Percentiles rank a stretch among this genome's conserved stretches.
phyloP scores from a whole-genome alignment of 1,284 basidiomycete genomes.

The Ceratobasidium sp. region DNA sequence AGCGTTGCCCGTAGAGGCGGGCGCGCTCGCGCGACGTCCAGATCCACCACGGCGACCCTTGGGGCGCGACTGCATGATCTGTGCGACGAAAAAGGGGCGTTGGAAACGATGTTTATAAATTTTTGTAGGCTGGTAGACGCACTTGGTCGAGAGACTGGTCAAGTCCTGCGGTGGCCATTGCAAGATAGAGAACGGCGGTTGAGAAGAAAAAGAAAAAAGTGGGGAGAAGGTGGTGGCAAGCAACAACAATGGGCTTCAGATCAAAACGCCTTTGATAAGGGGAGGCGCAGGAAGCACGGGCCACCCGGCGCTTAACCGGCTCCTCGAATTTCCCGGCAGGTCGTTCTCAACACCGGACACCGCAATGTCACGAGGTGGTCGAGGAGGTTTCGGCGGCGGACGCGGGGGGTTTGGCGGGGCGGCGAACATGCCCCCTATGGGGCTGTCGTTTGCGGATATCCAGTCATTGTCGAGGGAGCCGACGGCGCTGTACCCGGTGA shows the following conservation, averaged over 20 bases:
- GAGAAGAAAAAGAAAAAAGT: background rate
- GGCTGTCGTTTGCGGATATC: constrained; percentile 76
- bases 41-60: constrained; percentile 56
- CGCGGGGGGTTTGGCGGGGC: constrained; percentile 63
- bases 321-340: constrained; percentile 15
- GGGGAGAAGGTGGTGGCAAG: constrained; percentile 9
- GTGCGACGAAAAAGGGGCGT: constrained; percentile 42
- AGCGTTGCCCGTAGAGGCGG: constrained; percentile 40
- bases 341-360: constrained; percentile 24
- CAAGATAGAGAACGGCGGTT: constrained; percentile 27
- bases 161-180: constrained; percentile 55
- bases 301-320: constrained; percentile 28
- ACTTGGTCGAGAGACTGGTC: constrained; percentile 93
- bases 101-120: background rate
- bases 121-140: constrained; percentile 49
- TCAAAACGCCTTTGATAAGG: constrained; percentile 35
- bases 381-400: constrained; percentile 57
- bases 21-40: constrained; percentile 40
- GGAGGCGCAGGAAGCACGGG: constrained; percentile 36
- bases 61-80: constrained; percentile 68
- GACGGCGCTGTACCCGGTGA: constrained; percentile 76
- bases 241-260: background rate
- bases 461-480: constrained; percentile 74
- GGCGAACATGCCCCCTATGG: constrained; percentile 69
- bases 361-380: constrained; percentile 66